Conservation (phyloP, 306 rosid species). For the Trichosanthes cucumerina region DNA sequence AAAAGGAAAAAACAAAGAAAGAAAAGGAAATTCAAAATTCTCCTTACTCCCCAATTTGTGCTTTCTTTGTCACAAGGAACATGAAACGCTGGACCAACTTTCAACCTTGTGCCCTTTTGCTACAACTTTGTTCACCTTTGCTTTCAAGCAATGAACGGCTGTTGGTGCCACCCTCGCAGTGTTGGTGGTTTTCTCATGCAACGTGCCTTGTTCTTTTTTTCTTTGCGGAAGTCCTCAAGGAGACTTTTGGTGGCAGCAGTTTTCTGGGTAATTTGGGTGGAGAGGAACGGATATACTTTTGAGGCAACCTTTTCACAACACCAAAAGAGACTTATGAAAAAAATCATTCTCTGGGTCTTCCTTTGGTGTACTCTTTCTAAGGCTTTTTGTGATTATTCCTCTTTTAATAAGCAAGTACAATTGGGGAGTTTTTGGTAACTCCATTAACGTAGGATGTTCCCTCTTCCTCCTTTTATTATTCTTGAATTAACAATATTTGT, state of each 20-base stretch:
- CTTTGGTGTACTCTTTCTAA: background rate
- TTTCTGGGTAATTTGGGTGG: background rate
- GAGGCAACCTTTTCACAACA: background rate
- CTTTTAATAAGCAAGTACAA: background rate
- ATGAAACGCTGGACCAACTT: background rate
- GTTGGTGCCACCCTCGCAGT: background rate
- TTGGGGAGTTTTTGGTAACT: background rate
- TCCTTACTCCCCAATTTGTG: background rate
- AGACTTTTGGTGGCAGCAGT: background rate
- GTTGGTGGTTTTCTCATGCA: background rate
- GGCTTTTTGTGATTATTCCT: background rate
- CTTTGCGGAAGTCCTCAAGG: background rate
- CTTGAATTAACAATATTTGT: background rate
- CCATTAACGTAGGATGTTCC: background rate
- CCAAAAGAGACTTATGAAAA: background rate
- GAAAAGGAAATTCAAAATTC: background rate
- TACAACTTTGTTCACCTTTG: background rate
- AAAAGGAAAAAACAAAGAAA: background rate
- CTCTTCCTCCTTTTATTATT: background rate
- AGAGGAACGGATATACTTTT: background rate
- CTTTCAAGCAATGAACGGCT: background rate
- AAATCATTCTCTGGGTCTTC: background rate
- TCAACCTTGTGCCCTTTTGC: background rate
- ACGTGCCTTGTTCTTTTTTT: background rate
- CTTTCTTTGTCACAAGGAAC: background rate